Conservation (phyloP, 768 basidiomycete species). For the Leccinellum albellum region DNA sequence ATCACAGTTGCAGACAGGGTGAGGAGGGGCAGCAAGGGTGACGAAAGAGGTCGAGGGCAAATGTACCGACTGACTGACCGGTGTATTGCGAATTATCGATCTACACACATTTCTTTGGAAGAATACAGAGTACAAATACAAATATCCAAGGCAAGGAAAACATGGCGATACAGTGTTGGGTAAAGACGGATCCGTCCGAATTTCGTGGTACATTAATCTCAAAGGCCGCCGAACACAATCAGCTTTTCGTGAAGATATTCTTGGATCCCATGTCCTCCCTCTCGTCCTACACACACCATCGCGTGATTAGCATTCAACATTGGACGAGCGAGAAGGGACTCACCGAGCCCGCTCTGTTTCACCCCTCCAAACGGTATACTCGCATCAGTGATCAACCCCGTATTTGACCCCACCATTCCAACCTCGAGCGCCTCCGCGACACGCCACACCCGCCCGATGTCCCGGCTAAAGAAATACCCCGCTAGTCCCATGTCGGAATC, state of each 20-base stretch:
- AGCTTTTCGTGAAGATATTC: slow-evolving; percentile 84
- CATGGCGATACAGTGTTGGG: background rate
- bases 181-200: background rate
- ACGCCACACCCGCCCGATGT: slow-evolving; percentile 87
- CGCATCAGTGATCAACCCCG: slow-evolving; percentile 73
- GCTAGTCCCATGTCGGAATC: slow-evolving; percentile 80
- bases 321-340: slow-evolving; percentile 13
- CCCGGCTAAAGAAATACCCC: slow-evolving; percentile 88
- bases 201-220: background rate
- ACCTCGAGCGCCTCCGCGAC: slow-evolving; percentile 94
- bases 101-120: background rate
- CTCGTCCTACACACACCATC: slow-evolving; percentile 49
- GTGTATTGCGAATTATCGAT: background rate
- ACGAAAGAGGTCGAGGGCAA: background rate
- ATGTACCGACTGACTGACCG: background rate
- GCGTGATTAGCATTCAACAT: background rate
- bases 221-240: slow-evolving; percentile 76
- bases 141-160: background rate
- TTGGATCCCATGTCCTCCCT: slow-evolving; percentile 86
- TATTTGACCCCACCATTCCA: slow-evolving; percentile 88
- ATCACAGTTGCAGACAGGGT: background rate
- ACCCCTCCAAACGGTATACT: slow-evolving; percentile 86
- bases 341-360: slow-evolving; percentile 79
- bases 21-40: background rate
- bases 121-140: background rate